Evolutionary conservation across 441 rosid genomes (phyloP).

Genomic region (Syzygium malaccense): DNA sequence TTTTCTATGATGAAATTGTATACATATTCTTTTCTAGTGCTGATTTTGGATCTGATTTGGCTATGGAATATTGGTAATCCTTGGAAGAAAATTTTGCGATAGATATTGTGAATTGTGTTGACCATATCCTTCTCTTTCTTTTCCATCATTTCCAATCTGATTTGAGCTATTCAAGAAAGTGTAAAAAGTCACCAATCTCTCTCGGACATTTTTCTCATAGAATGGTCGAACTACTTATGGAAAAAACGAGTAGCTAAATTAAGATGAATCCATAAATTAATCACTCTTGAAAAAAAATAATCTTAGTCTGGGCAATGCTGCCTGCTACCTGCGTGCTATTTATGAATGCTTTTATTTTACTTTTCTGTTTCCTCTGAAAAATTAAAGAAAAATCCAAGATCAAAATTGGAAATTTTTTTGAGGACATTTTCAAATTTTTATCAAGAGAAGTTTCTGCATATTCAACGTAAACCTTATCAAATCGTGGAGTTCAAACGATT

Average conservation of each 20-base stretch:
- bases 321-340: neutral
- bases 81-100: neutral
- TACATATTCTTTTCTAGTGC: neutral
- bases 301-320: neutral
- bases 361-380: neutral
- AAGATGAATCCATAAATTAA: neutral
- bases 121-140: neutral
- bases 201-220: neutral
- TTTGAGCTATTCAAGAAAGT: neutral
- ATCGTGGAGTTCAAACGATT: too few relatives aligned
- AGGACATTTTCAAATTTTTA: too few relatives aligned
- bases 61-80: neutral
- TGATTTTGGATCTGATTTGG: neutral
- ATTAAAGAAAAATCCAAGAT: too few relatives aligned
- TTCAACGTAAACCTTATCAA: too few relatives aligned
- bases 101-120: neutral
- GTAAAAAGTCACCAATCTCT: neutral
- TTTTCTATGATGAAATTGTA: neutral
- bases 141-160: neutral
- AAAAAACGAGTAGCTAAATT: neutral
- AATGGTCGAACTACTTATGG: neutral
- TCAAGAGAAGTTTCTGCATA: too few relatives aligned
- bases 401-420: too few relatives aligned
- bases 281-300: neutral
- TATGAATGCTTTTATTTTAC: neutral